Base-by-base conservation (phyloP, 352 stramenopile species). In the Phytopythium vexans region DNA sequence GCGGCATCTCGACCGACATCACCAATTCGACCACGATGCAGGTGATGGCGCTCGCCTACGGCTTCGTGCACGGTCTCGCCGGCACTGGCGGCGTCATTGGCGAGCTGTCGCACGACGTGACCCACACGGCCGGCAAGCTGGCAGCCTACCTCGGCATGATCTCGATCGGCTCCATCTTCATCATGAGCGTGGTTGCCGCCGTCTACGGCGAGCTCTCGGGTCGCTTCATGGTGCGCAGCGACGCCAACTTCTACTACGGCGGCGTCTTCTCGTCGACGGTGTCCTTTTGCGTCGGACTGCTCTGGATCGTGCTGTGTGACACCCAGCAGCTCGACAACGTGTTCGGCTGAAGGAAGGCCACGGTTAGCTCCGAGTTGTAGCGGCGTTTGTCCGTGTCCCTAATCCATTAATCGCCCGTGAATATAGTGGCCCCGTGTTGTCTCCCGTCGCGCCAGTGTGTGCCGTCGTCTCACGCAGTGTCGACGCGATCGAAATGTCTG, bases 111-210 rank as follows among this genome's bases (percentile, higher is more conserved):
- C 84, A 86, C 0, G 72, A 94, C 8, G 70, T 92, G 39, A 57
- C 93, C 37, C 68, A 88, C 43, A 62, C 58, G 27, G 57, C 52
- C 37, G 43, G 53, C 40, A 61, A 66, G 44, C 91, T 75, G 21
- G 41, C 84, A 8, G 33, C 90, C 8, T 97, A 97, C 70, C 60
- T 98, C 1, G 71, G 50, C 0, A 86, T 71, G 32, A 97, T 97
- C 60, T 97, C 88, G 49, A 39, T 74, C 9, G 92, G 74, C 21
- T 88, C 75, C 12, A 94, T 92, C 41, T 15, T 96, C 6, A 82
- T 86, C n/a, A 98, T 98, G 92, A 87, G 77, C 15, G 58, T 54
- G 1, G 96, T 97, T 62, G 82, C 89, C 2, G 72, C 76, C 4
- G 49, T 87, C 7, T 97, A 97, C 47, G 89, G 92, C 8, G 74